A percentile compares a stretch with the other conserved stretches of the same genome.
These are phyloP conservation scores for Termitomyces sp. DNA, from an alignment of 768 basidiomycete species.

Conservation along the genomic window DNA sequence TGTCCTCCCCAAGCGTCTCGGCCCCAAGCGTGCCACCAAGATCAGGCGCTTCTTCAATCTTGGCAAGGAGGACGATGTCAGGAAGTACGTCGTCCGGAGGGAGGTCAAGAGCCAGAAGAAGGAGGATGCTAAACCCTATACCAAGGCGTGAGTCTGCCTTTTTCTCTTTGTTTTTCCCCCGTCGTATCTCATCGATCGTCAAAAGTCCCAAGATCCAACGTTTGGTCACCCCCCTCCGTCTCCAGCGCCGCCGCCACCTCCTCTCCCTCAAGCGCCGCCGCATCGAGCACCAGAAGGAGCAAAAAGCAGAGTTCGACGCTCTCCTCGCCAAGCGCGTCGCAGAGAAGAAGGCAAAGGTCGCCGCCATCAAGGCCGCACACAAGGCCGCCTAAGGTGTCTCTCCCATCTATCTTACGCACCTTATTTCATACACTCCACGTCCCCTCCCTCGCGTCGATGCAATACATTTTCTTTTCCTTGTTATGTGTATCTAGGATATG, in stretches of 20 bases:
- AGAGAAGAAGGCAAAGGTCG: slow-evolving; percentile 90
- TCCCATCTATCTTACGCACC: neutral
- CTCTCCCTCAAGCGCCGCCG: slow-evolving; percentile 82
- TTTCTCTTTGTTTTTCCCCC: neutral
- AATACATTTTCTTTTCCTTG: slow-evolving; percentile 1
- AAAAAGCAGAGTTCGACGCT: slow-evolving; percentile 87
- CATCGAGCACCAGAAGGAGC: slow-evolving; percentile 90
- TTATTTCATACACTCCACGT: neutral
- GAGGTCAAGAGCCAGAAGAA: slow-evolving; percentile 91
- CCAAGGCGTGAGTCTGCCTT: slow-evolving; percentile 76
- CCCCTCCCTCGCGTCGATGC: neutral
- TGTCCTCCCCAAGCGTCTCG: slow-evolving; percentile 91
- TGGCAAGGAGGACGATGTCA: slow-evolving; percentile 95
- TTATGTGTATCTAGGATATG: slow-evolving; percentile 5
- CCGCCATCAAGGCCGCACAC: slow-evolving; percentile 84
- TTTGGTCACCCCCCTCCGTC: slow-evolving; percentile 89
- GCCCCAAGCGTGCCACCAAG: slow-evolving; percentile 96
- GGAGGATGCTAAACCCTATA: slow-evolving; percentile 86
- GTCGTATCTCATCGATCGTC: neutral
- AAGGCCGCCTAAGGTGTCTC: slow-evolving; percentile 27
- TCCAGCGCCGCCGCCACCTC: slow-evolving; percentile 95
- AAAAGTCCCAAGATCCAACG: slow-evolving; percentile 92
- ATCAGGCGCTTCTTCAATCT: slow-evolving; percentile 98
- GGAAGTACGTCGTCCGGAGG: slow-evolving; percentile 92
- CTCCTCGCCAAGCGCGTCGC: slow-evolving; percentile 85